Base-by-base conservation (phyloP, 2,329 filamentous ascomycete genomes). In the Gyromitra esculenta region DNA sequence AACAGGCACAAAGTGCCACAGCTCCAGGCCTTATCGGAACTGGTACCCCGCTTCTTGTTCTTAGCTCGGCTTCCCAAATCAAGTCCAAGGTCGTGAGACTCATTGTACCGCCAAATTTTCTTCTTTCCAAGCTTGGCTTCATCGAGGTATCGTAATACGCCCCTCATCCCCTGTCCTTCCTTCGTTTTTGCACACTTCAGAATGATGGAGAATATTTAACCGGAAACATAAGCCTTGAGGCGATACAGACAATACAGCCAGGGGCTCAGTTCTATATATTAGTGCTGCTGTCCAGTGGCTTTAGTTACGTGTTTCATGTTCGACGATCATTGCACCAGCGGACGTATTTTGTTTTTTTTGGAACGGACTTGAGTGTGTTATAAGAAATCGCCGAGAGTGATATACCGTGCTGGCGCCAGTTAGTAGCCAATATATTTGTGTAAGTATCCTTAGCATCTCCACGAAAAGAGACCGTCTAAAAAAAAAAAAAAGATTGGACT, bases 251-350 rank as follows among this genome's bases (percentile, higher is more conserved):
- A 5, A 50, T 66, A 73, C 43, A 35, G 13, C 70, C 18, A 67
- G 70, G 31, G 25, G 70, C 39, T 41, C 56, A 25, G 35, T 73
- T 71, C 59, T 75, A 59, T 75, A 65, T 75, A 75, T 73, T 73
- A 66, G 70, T 60, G 41, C 70, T 73, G 70, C 62, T 50, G 37
- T 66, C 60, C 50, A 41, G 69, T 66, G 59, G 60, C 70, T 35
- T 52, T 75, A n/a, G 64, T 68, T 62, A n/a, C 56, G 65, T 62
- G 71, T 75, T 70, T 70, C 59, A 75, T 77, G 59, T 75, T 56
- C 57, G 57, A 66, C 71, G 71, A 77, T 77, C 75, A 77, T 75
- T 74, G 75, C 60, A 64, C 70, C 57, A 56, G 48, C 59, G 21
- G 18, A 77, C 70, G 52, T 65, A 50, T 54, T 57, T 52, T 65